Evolutionary conservation across 768 basidiomycete genomes (phyloP).

Genomic region (Lanmaoa pseudosensibilis): DNA sequence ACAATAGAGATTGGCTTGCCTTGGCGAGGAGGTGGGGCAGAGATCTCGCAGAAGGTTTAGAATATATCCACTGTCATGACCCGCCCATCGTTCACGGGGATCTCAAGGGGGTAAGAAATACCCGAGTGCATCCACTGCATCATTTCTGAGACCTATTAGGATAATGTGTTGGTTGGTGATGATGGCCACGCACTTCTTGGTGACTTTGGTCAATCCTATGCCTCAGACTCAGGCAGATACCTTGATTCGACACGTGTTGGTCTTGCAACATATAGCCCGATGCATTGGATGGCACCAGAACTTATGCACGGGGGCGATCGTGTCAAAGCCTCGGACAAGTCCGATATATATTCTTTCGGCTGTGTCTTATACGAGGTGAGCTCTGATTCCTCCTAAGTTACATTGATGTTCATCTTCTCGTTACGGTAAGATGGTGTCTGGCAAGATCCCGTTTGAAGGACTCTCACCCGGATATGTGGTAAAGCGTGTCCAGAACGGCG

Average conservation of each 20-base stretch:
- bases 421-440: slow-evolving; percentile 19
- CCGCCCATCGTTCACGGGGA: slow-evolving; percentile 42
- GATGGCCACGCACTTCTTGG: slow-evolving; percentile 16
- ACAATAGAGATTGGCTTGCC: neutral
- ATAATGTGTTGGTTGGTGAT: slow-evolving; percentile 25
- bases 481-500: neutral
- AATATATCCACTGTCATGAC: slow-evolving; percentile 25
- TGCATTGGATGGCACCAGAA: slow-evolving; percentile 32
- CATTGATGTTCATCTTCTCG: neutral
- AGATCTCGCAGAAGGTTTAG: slow-evolving; percentile 23
- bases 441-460: slow-evolving; percentile 14
- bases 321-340: slow-evolving; percentile 10
- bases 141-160: slow-evolving; percentile 14
- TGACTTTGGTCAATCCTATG: slow-evolving; percentile 31
- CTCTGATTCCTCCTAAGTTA: neutral
- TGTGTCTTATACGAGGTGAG: slow-evolving; percentile 34
- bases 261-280: slow-evolving; percentile 3
- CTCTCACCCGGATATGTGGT: neutral
- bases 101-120: slow-evolving; percentile 35
- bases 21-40: slow-evolving; percentile 9
- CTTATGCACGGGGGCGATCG: slow-evolving; percentile 7
- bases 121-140: neutral
- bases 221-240: slow-evolving; percentile 23
- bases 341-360: slow-evolving; percentile 31
- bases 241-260: slow-evolving; percentile 28